A percentile compares a stretch with the other conserved stretches of the same genome.
These are phyloP conservation scores for Lachnellula arida DNA, from an alignment of 2,329 filamentous ascomycete genomes.

Conservation along the genomic window DNA sequence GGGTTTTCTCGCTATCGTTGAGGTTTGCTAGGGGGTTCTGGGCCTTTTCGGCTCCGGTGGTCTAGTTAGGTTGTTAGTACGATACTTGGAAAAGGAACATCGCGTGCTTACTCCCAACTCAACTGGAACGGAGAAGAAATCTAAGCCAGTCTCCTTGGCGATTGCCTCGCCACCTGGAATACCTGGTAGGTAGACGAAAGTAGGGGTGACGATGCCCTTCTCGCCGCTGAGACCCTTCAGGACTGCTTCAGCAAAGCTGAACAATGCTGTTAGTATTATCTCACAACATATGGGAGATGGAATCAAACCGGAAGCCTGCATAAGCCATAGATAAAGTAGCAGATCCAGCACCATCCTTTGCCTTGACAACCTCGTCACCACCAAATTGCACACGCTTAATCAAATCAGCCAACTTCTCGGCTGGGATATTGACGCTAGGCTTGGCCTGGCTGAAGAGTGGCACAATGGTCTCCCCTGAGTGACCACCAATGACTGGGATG, in stretches of 20 bases:
- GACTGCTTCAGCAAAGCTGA: slow-evolving; percentile 87
- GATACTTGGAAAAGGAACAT: slow-evolving; percentile 5
- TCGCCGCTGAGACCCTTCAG: slow-evolving; percentile 90
- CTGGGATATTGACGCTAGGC: slow-evolving; percentile 73
- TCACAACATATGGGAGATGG: neutral
- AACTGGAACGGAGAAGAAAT: slow-evolving; percentile 95
- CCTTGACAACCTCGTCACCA: slow-evolving; percentile 94
- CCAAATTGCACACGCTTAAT: slow-evolving; percentile 97
- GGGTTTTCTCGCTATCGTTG: slow-evolving; percentile 83
- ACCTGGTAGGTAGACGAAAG: slow-evolving; percentile 91
- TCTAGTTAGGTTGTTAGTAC: slow-evolving; percentile 45
- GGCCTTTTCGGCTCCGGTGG: slow-evolving; percentile 80
- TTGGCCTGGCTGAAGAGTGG: slow-evolving; percentile 91
- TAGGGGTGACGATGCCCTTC: slow-evolving; percentile 90
- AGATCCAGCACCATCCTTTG: slow-evolving; percentile 86
- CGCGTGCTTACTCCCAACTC: slow-evolving; percentile 79
- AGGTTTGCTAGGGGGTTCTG: slow-evolving; percentile 71
- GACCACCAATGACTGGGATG: slow-evolving; percentile 91
- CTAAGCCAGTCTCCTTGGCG: slow-evolving; percentile 73
- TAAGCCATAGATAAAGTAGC: slow-evolving; percentile 94
- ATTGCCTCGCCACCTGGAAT: slow-evolving; percentile 83
- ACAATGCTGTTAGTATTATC: slow-evolving; percentile 9
- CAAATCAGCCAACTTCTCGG: slow-evolving; percentile 84
- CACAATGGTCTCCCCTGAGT: slow-evolving; percentile 97
- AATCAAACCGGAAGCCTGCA: slow-evolving; percentile 78